Percentiles rank a stretch among this genome's conserved stretches.
Conservation (phyloP, 352 stramenopile genomes). For the Plasmopara viticola region DNA sequence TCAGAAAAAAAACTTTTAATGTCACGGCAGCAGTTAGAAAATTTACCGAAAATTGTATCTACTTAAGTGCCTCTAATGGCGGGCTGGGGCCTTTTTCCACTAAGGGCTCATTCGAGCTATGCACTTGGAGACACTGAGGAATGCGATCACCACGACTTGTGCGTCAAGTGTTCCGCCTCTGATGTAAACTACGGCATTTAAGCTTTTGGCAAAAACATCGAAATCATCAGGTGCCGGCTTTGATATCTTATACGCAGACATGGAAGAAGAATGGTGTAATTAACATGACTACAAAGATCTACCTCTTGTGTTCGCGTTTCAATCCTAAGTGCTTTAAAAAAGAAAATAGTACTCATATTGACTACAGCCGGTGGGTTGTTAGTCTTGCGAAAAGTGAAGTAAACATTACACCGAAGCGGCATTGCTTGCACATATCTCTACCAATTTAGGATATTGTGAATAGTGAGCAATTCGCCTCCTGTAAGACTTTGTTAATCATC, state of each 20-base stretch:
- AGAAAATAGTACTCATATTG: neutral
- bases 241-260: slow-evolving; percentile 2
- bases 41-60: slow-evolving; percentile 2
- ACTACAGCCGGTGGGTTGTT: slow-evolving; percentile 3
- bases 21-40: neutral
- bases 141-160: neutral
- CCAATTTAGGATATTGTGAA: neutral
- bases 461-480: neutral
- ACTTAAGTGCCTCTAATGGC: neutral
- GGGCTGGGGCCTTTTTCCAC: neutral
- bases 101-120: slow-evolving; percentile 1
- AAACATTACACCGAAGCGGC: neutral
- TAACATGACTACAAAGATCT: neutral
- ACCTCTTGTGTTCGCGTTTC: neutral
- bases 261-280: neutral
- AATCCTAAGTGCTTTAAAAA: neutral
- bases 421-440: neutral
- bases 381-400: slow-evolving; percentile 1
- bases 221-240: neutral
- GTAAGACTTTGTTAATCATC: slow-evolving; percentile 8
- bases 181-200: neutral
- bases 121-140: neutral
- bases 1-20: neutral
- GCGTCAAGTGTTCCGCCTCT: neutral
- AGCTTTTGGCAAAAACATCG: neutral